These are phyloP conservation scores for Limtongia smithiae DNA, from an alignment of 805 yeast species.

Conservation along the genomic window DNA sequence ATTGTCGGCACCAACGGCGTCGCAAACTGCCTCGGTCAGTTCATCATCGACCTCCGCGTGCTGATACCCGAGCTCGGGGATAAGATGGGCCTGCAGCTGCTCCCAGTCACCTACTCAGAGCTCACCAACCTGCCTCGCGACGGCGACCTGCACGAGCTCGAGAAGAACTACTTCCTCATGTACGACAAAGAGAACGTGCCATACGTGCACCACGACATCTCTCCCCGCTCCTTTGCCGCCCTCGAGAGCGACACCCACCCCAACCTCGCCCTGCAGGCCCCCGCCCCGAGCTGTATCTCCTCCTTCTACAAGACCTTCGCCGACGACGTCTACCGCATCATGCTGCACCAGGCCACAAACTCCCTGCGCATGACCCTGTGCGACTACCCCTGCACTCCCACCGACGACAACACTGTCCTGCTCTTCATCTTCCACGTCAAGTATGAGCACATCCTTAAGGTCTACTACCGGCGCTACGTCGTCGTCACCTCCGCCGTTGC, in stretches of 20 bases:
- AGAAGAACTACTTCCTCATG: conserved; percentile 18
- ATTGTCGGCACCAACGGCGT: conserved; percentile 15
- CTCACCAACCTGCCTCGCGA: conserved; percentile 11
- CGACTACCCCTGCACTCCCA: conserved; percentile 24
- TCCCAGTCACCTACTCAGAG: conserved; percentile 11
- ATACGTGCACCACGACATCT: conserved; percentile 19
- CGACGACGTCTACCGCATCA: neutral
- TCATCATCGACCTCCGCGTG: conserved; percentile 21
- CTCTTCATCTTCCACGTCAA: conserved; percentile 23
- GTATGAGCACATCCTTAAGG: neutral
- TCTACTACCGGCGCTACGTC: conserved; percentile 14
- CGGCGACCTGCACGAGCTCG: neutral
- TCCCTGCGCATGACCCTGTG: conserved; percentile 26
- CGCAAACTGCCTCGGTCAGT: conserved; percentile 15
- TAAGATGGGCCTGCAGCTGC: conserved; percentile 6
- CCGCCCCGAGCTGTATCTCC: conserved; percentile 7
- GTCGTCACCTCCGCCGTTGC: conserved; percentile 18
- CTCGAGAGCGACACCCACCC: neutral
- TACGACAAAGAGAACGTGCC: conserved; percentile 5
- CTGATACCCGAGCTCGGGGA: conserved; percentile 17
- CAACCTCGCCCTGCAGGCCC: neutral
- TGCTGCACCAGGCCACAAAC: conserved; percentile 25
- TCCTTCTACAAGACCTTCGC: conserved; percentile 1
- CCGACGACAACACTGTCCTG: conserved; percentile 24
- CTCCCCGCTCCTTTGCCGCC: conserved; percentile 12